phyloP scores from a whole-genome alignment of 164 flowering plant species.

The Sedum album region DNA sequence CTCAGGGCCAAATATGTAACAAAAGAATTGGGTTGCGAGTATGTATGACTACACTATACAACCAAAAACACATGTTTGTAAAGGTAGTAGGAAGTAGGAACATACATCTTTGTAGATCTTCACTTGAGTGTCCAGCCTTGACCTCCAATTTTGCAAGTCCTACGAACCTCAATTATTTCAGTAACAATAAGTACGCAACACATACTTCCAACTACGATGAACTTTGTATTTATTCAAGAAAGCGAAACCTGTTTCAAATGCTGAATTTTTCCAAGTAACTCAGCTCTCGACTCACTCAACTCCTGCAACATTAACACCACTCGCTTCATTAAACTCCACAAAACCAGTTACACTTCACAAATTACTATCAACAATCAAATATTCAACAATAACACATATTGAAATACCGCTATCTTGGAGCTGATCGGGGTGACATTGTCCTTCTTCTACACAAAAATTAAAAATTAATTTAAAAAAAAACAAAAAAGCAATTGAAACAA shows the following conservation, averaged over 20 bases:
- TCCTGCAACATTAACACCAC: conserved; percentile 32
- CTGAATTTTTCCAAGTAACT: conserved; percentile 65
- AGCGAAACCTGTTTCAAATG: conserved; percentile 56
- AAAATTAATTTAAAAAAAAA: not conserved
- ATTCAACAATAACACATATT: not conserved
- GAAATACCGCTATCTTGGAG: conserved; percentile 44
- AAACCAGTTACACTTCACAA: too few species aligned
- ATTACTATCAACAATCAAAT: not conserved
- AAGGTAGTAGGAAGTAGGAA: conserved; percentile 7
- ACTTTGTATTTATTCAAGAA: too few species aligned
- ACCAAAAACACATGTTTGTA: too few species aligned
- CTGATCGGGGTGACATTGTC: conserved; percentile 44
- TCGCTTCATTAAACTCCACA: not conserved
- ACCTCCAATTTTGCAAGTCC: conserved; percentile 91
- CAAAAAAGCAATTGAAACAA: not conserved
- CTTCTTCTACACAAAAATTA: conserved; percentile 38
- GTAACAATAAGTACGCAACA: not conserved
- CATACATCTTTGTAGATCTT: conserved; percentile 72
- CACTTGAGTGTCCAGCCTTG: conserved; percentile 78
- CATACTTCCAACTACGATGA: not conserved
- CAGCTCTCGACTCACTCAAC: conserved; percentile 64
- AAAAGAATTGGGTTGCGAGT: too few species aligned
- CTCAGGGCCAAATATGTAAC: too few species aligned
- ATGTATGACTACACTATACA: too few species aligned
- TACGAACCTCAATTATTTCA: conserved; percentile 11